These are phyloP conservation scores for Trichophaea hybrida DNA, from an alignment of 2,329 filamentous ascomycete genomes.

Conservation along the genomic window DNA sequence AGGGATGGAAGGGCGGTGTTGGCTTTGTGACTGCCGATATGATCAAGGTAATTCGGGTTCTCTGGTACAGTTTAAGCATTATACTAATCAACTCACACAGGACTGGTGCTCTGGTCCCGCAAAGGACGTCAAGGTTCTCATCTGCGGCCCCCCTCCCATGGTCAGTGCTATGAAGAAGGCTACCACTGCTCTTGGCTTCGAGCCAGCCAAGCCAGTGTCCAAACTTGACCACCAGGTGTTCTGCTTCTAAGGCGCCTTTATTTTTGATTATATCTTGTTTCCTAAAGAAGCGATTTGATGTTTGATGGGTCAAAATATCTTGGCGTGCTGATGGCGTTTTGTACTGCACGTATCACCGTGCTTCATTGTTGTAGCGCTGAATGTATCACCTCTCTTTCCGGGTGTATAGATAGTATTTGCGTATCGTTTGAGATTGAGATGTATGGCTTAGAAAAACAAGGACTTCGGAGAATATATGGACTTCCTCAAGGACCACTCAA, in stretches of 20 bases:
- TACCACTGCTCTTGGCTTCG: slow-evolving; percentile 75
- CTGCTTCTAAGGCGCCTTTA: slow-evolving; percentile 52
- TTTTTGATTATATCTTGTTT: not conserved
- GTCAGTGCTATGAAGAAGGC: slow-evolving; percentile 73
- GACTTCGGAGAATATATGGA: no score
- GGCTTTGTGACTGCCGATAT: slow-evolving; percentile 93
- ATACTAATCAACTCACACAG: slow-evolving; percentile 27
- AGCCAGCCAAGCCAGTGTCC: slow-evolving; percentile 87
- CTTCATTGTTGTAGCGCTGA: no score
- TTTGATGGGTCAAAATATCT: not conserved
- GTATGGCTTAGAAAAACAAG: no score
- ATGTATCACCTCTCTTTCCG: no score
- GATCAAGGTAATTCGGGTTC: slow-evolving; percentile 53
- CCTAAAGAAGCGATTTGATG: not conserved
- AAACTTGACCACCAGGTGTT: slow-evolving; percentile 98
- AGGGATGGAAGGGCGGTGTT: slow-evolving; percentile 79
- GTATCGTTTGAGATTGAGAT: no score
- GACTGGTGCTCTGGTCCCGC: slow-evolving; percentile 50
- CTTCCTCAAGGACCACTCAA: no score
- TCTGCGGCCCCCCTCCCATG: slow-evolving; percentile 96
- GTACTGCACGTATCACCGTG: not conserved
- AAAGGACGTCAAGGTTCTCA: slow-evolving; percentile 56
- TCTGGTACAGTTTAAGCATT: not conserved
- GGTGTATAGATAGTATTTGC: no score
- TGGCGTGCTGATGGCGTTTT: not conserved